These are phyloP conservation scores for Niebla homalea DNA, from an alignment of 495 filamentous ascomycete species.

Conservation along the genomic window DNA sequence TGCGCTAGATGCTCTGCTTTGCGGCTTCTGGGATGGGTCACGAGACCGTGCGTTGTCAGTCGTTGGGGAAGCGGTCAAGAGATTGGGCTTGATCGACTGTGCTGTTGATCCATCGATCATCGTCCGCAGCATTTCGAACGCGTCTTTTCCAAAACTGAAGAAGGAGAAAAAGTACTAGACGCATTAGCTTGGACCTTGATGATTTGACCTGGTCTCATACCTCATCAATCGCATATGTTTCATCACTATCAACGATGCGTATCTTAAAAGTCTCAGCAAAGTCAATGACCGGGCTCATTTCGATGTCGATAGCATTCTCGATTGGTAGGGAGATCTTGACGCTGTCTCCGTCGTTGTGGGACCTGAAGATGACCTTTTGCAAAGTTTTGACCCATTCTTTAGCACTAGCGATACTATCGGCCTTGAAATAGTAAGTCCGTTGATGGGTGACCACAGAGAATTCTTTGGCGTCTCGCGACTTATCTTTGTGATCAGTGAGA, in stretches of 20 bases:
- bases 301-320: constrained; percentile 79
- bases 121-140: constrained; percentile 61
- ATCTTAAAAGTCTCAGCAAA: constrained; percentile 93
- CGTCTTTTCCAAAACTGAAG: constrained; percentile 77
- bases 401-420: constrained; percentile 76
- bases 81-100: constrained; percentile 29
- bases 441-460: constrained; percentile 77
- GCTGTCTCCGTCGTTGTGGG: constrained; percentile 92
- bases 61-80: constrained; percentile 13
- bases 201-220: constrained; percentile 31
- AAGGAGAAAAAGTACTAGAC: constrained; percentile 92
- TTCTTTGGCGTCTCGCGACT: constrained; percentile 50
- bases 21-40: constrained; percentile 11
- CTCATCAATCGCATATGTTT: constrained; percentile 91
- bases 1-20: constrained; percentile 16
- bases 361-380: constrained; percentile 88
- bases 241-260: constrained; percentile 77
- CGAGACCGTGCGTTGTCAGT: constrained; percentile 12
- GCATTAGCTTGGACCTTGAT: too few species aligned
- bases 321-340: constrained; percentile 91
- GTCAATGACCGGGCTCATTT: constrained; percentile 82
- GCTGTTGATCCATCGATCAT: constrained; percentile 55
- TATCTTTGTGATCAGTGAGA: constrained; percentile 54
- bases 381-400: constrained; percentile 96
- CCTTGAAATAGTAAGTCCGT: constrained; percentile 73